Evolutionary conservation across 805 yeast genomes (phyloP).

Genomic region (Zygosaccharomyces gambellarensis): DNA sequence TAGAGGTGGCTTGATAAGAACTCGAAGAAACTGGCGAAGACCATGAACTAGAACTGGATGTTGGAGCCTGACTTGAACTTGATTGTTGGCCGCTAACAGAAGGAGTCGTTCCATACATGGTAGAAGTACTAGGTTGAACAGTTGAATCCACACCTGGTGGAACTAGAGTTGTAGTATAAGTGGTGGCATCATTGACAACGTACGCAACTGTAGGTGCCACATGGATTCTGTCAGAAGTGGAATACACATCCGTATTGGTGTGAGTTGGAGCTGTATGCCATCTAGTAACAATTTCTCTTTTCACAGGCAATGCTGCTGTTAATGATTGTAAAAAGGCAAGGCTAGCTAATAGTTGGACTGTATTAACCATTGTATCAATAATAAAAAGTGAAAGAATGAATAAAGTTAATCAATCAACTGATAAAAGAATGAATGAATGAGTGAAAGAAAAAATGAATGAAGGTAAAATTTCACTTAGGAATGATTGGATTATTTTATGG

Average conservation of each 20-base stretch:
- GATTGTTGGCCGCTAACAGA: conserved; percentile 12
- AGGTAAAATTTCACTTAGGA: neutral
- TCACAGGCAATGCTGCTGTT: conserved; percentile 28
- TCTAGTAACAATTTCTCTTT: conserved; percentile 46
- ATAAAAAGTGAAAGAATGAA: neutral
- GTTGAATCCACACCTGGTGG: conserved; percentile 35
- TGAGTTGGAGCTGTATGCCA: conserved; percentile 52
- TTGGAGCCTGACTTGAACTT: conserved; percentile 2
- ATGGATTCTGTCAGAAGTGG: conserved; percentile 38
- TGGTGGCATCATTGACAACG: conserved; percentile 35
- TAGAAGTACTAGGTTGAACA: conserved; percentile 34
- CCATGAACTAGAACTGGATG: conserved; percentile 14
- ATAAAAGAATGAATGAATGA: neutral
- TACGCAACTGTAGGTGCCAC: conserved; percentile 41
- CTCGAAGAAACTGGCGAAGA: conserved; percentile 8
- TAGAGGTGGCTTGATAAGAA: conserved; percentile 9
- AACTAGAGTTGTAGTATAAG: conserved; percentile 37
- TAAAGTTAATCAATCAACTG: neutral
- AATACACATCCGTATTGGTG: conserved; percentile 40
- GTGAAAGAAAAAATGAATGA: neutral
- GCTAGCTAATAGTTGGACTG: conserved; percentile 2
- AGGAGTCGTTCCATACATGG: conserved; percentile 19
- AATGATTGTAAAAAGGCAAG: conserved; percentile 10
- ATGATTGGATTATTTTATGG: neutral
- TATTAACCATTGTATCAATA: conserved; percentile 1